Conservation (phyloP, 2,329 filamentous ascomycete genomes). For the Diaporthe sp. region DNA sequence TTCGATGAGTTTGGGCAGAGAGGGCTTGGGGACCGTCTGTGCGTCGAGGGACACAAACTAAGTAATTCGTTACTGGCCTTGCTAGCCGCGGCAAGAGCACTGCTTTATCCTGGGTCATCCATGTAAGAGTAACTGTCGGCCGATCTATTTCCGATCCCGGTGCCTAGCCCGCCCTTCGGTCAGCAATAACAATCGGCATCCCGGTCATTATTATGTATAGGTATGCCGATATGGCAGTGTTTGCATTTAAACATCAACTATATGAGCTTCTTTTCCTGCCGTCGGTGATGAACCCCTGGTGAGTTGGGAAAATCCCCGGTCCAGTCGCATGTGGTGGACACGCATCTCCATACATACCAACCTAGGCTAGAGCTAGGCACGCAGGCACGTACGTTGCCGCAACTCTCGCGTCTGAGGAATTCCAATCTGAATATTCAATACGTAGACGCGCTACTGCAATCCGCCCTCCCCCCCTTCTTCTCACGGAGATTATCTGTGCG, state of each 20-base stretch:
- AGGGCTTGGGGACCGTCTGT: not conserved
- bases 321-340: not conserved
- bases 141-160: constrained; percentile 9
- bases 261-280: not conserved
- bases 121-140: not conserved
- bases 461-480: no score
- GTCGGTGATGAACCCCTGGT: not conserved
- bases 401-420: not conserved
- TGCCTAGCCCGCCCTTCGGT: not conserved
- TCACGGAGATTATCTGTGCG: not conserved
- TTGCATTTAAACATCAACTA: no score
- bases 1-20: not conserved
- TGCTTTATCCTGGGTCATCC: not conserved
- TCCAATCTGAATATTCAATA: not conserved
- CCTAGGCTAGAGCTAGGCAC: no score
- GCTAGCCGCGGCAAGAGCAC: not conserved
- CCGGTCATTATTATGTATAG: not conserved
- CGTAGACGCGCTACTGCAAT: no score
- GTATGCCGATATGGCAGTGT: not conserved
- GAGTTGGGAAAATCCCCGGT: not conserved
- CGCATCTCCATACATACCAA: not conserved
- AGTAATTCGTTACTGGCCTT: not conserved
- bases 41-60: not conserved
- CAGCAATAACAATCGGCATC: not conserved
- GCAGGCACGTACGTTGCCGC: no score